Conservation (phyloP, 2,329 filamentous ascomycete genomes). For the Rugonectria rugulosa region DNA sequence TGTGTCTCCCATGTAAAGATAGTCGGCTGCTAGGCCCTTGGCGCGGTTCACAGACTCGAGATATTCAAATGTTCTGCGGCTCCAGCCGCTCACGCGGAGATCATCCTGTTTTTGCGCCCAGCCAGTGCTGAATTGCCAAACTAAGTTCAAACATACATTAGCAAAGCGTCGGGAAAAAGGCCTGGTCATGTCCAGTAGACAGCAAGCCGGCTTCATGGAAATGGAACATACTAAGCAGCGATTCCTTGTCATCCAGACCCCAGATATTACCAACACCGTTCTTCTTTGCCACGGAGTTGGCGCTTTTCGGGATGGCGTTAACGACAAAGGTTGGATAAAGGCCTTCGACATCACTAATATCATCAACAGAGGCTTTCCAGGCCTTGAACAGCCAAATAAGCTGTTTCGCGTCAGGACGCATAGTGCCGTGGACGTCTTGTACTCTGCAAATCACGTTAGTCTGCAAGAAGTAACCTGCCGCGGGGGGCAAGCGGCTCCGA, state of each 20-base stretch:
- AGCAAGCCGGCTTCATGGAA: too few relatives aligned
- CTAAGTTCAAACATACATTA: too few relatives aligned
- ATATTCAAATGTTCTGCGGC: slow-evolving; percentile 38
- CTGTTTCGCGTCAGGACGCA: slow-evolving; percentile 43
- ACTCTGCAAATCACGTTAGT: too few relatives aligned
- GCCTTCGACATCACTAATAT: slow-evolving; percentile 23
- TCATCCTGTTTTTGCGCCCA: slow-evolving; percentile 47
- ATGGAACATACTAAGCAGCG: slow-evolving; percentile 15
- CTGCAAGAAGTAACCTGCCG: neutral
- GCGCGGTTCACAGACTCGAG: slow-evolving; percentile 43
- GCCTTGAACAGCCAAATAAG: slow-evolving; percentile 42
- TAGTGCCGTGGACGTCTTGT: slow-evolving; percentile 46
- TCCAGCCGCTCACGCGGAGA: slow-evolving; percentile 45
- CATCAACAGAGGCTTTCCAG: slow-evolving; percentile 45
- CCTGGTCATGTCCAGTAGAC: too few relatives aligned
- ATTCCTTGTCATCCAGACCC: slow-evolving; percentile 13
- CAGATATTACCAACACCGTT: slow-evolving; percentile 21
- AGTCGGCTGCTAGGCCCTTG: slow-evolving; percentile 22
- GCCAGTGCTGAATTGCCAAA: slow-evolving; percentile 48
- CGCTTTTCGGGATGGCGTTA: slow-evolving; percentile 4
- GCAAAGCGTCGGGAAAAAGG: too few relatives aligned
- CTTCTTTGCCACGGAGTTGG: slow-evolving; percentile 9
- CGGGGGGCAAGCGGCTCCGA: too few relatives aligned
- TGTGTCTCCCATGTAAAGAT: slow-evolving; percentile 16
- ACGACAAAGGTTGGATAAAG: slow-evolving; percentile 19